Base-by-base conservation (phyloP, 2,329 filamentous ascomycete genomes). In the Botrytis porri region DNA sequence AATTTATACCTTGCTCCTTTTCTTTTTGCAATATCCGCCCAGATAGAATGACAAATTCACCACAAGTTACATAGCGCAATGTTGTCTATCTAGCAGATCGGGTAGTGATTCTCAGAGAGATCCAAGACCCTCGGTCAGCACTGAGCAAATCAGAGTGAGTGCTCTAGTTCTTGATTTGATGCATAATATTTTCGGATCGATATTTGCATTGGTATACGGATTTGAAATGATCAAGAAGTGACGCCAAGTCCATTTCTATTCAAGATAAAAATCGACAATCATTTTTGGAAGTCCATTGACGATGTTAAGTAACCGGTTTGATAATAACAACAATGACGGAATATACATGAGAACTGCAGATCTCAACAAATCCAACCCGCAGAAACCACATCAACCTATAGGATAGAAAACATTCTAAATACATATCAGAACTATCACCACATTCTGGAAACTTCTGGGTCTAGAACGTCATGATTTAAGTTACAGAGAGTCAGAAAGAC, bases 1-100 rank as follows among this genome's bases (percentile, higher is more conserved):
- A 54, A 54, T 16, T 54, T 54, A 54, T 54, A 54, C 5, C 0
- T 0, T 16, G 10, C 12, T n/a, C 25, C 4, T n/a, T 16, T 1
- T 3, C 4, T 0, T 4, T n/a, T 16, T 1, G 0, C 12, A 16
- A 3, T 16, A 2, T 1, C 5, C 25, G 3, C 4, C 1, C 2
- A 54, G 16, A 54, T 4, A n/a, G 5, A 54, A 54, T 54, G 25
- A n/a, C 16, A 54, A 1, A n/a, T 5, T 51, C 1, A 51, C 9
- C 12, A 14, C 3, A 14, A 12, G 3, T 14, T 1, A 14, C 10
- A 7, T 14, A n/a, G 48, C 25, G 25, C 12, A 54, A 14, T 54
- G 25, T 14, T 51, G 4, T 54, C 25, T 16, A 29, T 54, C 5
- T 29, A 54, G 5, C 51, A 3, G 6, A 29, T 14, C 25, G 1